phyloP scores from a whole-genome alignment of 2,329 filamentous ascomycete genomes.

The Venturiaceae sp. region DNA sequence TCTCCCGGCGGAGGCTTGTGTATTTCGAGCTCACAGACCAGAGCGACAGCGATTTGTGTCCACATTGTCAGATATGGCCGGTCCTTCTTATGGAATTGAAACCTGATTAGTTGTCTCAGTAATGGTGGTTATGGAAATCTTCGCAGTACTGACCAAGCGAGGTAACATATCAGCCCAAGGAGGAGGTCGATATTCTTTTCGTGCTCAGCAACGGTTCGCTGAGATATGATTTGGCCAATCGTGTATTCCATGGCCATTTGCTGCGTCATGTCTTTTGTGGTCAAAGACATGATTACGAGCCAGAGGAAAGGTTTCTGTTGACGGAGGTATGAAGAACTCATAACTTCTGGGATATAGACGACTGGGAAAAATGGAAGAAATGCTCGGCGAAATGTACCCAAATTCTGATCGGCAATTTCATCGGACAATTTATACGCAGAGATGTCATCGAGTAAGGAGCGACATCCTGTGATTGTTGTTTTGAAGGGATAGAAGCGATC shows the following conservation, averaged over 20 bases:
- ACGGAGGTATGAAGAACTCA: constrained; percentile 30
- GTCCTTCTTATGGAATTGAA: background rate
- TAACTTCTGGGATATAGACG: constrained; percentile 28
- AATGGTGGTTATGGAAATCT: too few relatives aligned
- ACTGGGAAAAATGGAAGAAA: constrained; percentile 39
- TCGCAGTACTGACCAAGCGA: too few relatives aligned
- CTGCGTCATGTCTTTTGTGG: constrained; percentile 31
- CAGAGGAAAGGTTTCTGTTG: constrained; percentile 39
- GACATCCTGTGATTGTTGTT: constrained; percentile 32
- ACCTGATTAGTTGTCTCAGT: too few relatives aligned
- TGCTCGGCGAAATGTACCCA: constrained; percentile 14
- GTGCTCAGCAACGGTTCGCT: constrained; percentile 37
- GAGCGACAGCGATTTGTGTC: background rate
- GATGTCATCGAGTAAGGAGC: constrained; percentile 29
- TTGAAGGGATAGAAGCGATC: constrained; percentile 18
- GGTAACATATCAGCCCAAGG: constrained; percentile 29
- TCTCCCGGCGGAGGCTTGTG: background rate
- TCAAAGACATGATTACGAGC: constrained; percentile 39
- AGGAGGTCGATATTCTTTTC: constrained; percentile 44
- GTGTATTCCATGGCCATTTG: constrained; percentile 31
- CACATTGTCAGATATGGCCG: background rate
- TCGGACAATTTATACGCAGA: background rate
- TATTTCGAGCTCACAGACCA: background rate
- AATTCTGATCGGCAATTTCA: constrained; percentile 24
- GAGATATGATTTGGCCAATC: constrained; percentile 34